These are phyloP conservation scores for Lecanosticta acicola DNA, from an alignment of 2,329 filamentous ascomycete species.

Conservation along the genomic window DNA sequence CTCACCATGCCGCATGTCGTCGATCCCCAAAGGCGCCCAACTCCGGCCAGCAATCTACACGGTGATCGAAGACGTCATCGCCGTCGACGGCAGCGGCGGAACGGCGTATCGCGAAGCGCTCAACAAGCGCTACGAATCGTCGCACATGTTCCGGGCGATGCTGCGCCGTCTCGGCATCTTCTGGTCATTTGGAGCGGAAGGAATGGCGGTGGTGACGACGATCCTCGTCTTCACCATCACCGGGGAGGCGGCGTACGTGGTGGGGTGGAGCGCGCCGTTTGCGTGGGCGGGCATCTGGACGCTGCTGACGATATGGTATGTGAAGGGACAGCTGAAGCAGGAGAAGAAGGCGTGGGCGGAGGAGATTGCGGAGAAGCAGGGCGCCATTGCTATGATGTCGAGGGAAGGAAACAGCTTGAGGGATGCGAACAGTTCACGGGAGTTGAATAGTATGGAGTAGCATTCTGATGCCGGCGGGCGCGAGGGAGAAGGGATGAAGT, in stretches of 20 bases:
- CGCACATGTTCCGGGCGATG: conserved; percentile 50
- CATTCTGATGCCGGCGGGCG: conserved; percentile 5
- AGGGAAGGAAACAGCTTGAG: no score
- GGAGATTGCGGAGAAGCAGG: conserved; percentile 28
- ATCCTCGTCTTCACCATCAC: conserved; percentile 45
- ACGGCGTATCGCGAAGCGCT: conserved; percentile 49
- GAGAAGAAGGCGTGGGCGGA: conserved; percentile 34
- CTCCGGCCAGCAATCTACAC: conserved; percentile 51
- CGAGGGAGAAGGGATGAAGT: background rate
- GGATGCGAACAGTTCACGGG: background rate
- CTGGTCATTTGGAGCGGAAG: conserved; percentile 46
- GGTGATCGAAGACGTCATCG: conserved; percentile 50
- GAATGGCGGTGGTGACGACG: conserved; percentile 38
- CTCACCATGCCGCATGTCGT: conserved; percentile 49
- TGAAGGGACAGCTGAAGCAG: conserved; percentile 34
- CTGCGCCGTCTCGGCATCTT: conserved; percentile 48
- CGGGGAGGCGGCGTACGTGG: conserved; percentile 44
- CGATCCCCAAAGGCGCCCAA: conserved; percentile 46
- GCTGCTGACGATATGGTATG: conserved; percentile 42
- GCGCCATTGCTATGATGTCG: conserved; percentile 6
- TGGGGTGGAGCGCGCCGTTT: conserved; percentile 48
- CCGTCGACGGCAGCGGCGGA: conserved; percentile 49
- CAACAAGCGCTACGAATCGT: conserved; percentile 49
- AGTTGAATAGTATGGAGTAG: background rate
- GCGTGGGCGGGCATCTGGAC: conserved; percentile 47